Base-by-base conservation (phyloP, 768 basidiomycete genomes). In the Rhodotorula toruloides region DNA sequence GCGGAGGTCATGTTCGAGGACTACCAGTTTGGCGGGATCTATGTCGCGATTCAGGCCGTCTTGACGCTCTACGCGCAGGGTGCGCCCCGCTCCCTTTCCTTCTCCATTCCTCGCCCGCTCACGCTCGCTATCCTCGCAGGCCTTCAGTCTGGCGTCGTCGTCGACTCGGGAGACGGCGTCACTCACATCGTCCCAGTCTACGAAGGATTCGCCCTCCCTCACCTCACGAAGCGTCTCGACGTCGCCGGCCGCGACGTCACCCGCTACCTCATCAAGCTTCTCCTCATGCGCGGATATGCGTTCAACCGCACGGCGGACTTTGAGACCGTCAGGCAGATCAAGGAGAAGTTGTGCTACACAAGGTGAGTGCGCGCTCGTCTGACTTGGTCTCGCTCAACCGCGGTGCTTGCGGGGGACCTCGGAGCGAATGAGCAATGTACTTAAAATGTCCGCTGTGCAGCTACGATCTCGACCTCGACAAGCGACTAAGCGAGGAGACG, bases 251-350 rank as follows among this genome's bases (percentile, higher is more conserved):
- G 96, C 71, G 96, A 99, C 77, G 96, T 99, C 53, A 99, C 96
- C 52, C 86, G 92, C 74, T 99, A 99, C 79, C 82, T 99, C 79
- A 99, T 99, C 84, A 99, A 98, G 80, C 83, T 99, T n/a, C 82
- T 99, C 40, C 85, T 98, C 73, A 97, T 97, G 93, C 86, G 94
- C n/a, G 96, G 96, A n/a, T 98, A 99, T 78, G 96, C 96, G 1
- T 98, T 99, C 84, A 98, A 99, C 80, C 86, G 96, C 46, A 99
- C 96, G 5, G 96, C 96, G 34, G 96, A 99, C 80, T 99, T 99
- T 74, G 96, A 99, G 81, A 99, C 96, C 4, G 96, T 99, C 29
- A 81, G 94, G 39, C 91, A 96, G 78, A 98, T 99, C 80, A 99
- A 99, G 80, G 96, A 99, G 82, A 96, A 93, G 78, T 79, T 98